These are phyloP conservation scores for Botryotinia globosa DNA, from an alignment of 2,329 filamentous ascomycete genomes.

Conservation along the genomic window DNA sequence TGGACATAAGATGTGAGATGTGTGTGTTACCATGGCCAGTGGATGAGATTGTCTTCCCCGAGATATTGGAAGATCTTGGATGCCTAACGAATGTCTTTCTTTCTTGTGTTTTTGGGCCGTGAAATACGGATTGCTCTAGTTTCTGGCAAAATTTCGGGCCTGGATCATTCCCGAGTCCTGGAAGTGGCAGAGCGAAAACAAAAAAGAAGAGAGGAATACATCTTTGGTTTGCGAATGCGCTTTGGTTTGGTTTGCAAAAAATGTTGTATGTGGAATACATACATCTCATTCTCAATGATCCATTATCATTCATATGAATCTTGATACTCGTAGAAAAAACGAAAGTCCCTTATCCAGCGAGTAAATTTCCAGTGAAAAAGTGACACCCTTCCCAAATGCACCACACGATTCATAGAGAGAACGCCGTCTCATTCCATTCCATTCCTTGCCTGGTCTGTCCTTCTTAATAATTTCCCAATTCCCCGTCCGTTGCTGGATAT, in stretches of 20 bases:
- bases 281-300: slow-evolving; percentile 11
- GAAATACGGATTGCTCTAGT: background rate
- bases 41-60: background rate
- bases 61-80: slow-evolving; percentile 4
- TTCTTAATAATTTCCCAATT: background rate
- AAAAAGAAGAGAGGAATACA: background rate
- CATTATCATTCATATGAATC: slow-evolving; percentile 12
- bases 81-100: background rate
- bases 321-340: slow-evolving; percentile 6
- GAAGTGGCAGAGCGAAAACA: background rate
- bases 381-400: background rate
- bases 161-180: background rate
- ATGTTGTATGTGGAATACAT: slow-evolving; percentile 12
- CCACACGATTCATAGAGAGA: slow-evolving; percentile 2
- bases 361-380: slow-evolving; percentile 4
- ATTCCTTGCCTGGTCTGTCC: slow-evolving; percentile 8
- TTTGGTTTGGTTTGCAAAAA: background rate
- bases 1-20: background rate
- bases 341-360: slow-evolving; percentile 2
- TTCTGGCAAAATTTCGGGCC: background rate
- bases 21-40: background rate
- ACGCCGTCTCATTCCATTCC: slow-evolving; percentile 3
- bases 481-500: slow-evolving; percentile 19
- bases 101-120: background rate
- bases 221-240: slow-evolving; percentile 7